Evolutionary conservation across 1,284 basidiomycete genomes (phyloP), one percentile per base, ranked within the genome.

Genomic region (Trametes sp.): DNA sequence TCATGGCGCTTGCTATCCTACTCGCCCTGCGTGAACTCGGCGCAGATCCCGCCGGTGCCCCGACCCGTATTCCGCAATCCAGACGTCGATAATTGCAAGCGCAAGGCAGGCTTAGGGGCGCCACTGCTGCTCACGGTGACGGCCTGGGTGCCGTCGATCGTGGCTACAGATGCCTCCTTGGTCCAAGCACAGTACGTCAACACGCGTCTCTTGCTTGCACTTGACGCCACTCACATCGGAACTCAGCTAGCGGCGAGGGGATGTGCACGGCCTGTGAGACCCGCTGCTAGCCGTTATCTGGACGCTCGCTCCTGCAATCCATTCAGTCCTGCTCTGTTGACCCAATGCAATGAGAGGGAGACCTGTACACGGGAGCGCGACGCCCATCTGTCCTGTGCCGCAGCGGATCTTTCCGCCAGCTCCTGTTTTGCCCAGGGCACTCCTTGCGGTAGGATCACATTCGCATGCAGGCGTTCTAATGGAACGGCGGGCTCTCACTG

Each of bases 231-330:
- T 64, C 49, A 66, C 59, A 24, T 23, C 59, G 53, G 52, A 55
- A 44, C 59, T 51, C 33, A 44, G 46, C 38, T 54, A 55, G 59
- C 41, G 53, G 49, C 42, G 38, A 29, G 41, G 42, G 54, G 46
- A 23, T 24, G 54, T n/a, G 45, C 33, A 55, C 33, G 45, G 46
- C n/a, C 19, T 50, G 53, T 49, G 52, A 55, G 45, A 49, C 51
- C 55, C 48, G 50, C 53, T 44, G 52, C 50, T 62, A 54, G 56
- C 49, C 61, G 60, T 68, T 68, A 68, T 68, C 66, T 68, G 66
- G 46, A 68, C 66, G 64, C 66, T 59, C 61, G 48, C 23, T 8
- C 23, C 21, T 49, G 35, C n/a, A 24, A 33, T 33, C 51, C 57
- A 48, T 54, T 59, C 48, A 53, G 36, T 63, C 51, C 49, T 61